Conservation (phyloP, 116 monocot genomes). For the Dioscorea cayenensis region DNA sequence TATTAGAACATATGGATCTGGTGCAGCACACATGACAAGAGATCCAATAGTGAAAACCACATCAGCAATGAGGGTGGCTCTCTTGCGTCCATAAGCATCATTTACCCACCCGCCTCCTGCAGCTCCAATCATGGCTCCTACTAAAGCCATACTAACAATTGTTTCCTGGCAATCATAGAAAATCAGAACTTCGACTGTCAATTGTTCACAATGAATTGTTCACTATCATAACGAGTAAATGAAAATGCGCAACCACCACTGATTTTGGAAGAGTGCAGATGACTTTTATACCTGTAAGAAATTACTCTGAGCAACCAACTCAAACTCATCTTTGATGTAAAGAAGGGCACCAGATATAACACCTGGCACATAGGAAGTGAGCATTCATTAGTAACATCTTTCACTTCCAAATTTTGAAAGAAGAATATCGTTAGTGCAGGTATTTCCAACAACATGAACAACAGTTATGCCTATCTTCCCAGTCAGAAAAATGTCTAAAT, state of each 20-base stretch:
- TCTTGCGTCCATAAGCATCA: constrained; percentile 88
- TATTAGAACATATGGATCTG: constrained; percentile 71
- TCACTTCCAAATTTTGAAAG: no score
- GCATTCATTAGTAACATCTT: background rate
- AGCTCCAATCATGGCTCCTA: constrained; percentile 88
- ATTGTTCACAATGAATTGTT: background rate
- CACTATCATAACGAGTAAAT: background rate
- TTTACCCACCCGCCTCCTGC: constrained; percentile 84
- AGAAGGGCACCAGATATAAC: constrained; percentile 96
- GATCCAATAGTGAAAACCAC: constrained; percentile 69
- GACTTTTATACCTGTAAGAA: constrained; percentile 62
- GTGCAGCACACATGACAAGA: constrained; percentile 76
- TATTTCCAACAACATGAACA: no score
- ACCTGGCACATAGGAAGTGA: constrained; percentile 27
- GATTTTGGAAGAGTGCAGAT: background rate
- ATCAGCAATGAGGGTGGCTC: constrained; percentile 77
- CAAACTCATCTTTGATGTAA: constrained; percentile 81
- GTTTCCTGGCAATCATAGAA: constrained; percentile 51
- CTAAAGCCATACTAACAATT: constrained; percentile 94
- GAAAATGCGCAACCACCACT: background rate
- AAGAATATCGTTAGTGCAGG: no score
- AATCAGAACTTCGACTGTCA: background rate
- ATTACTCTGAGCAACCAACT: constrained; percentile 43
- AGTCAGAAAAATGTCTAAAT: no score
- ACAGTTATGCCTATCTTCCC: no score